Conservation (phyloP, 2,329 filamentous ascomycete genomes). For the Trichoderma sp. region DNA sequence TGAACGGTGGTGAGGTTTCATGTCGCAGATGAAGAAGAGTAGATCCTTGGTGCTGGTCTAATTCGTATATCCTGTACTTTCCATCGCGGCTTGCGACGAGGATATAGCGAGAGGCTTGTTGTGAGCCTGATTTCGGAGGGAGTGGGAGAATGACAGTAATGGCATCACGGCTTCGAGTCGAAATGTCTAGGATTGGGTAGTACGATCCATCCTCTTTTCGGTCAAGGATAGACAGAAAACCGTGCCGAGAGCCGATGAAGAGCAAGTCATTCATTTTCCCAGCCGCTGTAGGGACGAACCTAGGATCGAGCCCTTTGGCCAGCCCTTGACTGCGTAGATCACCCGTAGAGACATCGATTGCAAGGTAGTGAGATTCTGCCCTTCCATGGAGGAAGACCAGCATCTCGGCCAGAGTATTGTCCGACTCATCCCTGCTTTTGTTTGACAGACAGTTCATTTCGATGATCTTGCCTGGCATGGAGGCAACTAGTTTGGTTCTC, state of each 20-base stretch:
- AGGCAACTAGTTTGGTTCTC: slow-evolving; percentile 34
- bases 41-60: slow-evolving; percentile 28
- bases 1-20: slow-evolving; percentile 66
- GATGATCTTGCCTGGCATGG: slow-evolving; percentile 47
- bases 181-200: slow-evolving; percentile 32
- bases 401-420: slow-evolving; percentile 30
- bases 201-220: slow-evolving; percentile 27
- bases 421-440: background rate
- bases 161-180: slow-evolving; percentile 53
- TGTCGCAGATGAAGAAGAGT: slow-evolving; percentile 54
- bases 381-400: slow-evolving; percentile 48
- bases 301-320: slow-evolving; percentile 42
- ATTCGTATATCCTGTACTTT: slow-evolving; percentile 63
- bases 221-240: slow-evolving; percentile 41
- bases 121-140: slow-evolving; percentile 26
- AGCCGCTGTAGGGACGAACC: slow-evolving; percentile 50
- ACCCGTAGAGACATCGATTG: slow-evolving; percentile 34
- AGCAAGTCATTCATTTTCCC: slow-evolving; percentile 41
- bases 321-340: slow-evolving; percentile 30
- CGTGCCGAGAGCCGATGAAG: slow-evolving; percentile 54
- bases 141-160: slow-evolving; percentile 64
- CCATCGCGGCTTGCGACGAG: slow-evolving; percentile 76
- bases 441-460: slow-evolving; percentile 45
- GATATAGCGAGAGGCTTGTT: slow-evolving; percentile 44
- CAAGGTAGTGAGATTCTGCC: slow-evolving; percentile 43